Evolutionary conservation across 2,329 filamentous ascomycete species (phyloP), one percentile per base, ranked within the genome.

Genomic region (Exophiala calicioides): DNA sequence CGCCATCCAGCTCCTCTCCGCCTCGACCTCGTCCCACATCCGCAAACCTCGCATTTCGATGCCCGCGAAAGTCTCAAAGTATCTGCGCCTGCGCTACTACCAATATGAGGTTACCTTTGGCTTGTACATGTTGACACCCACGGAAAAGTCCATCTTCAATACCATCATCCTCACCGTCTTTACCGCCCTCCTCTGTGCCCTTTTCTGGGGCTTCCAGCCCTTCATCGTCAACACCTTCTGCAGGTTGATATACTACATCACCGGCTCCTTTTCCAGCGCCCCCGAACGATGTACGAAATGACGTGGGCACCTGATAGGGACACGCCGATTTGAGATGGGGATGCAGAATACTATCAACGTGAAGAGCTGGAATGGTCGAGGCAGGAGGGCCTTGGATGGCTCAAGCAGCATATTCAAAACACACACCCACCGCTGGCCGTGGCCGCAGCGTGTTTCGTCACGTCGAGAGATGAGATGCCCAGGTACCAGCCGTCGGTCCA

Each of bases 41-140:
- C 27, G 44, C n/a, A 49, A 49, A 19, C 44, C 40, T 1, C 46
- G 46, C 16, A 46, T 52, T 35, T 52, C 47, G 2, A 37, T 56
- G 44, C 38, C 49, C 16, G 24, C 35, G 9, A 58, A 57, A 32
- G 30, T 59, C 10, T 49, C 53, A 3, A 55, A 53, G 20, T 52
- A 59, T 26, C 78, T 97, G 59, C 84, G 89, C 69, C 81, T 90
- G 68, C 97, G 97, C 78, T 84, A 90, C 67, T 96, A 97, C 76
- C 93, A 96, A 75, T 90, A 97, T 67, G 93, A 98, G 74, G 91
- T 97, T 67, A 96, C 91, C n/a, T 94, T 95, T 70, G 85, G 87
- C 50, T 80, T 97, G 18, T 97, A 98, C 77, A 96, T 98, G 86
- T 85, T 96, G 63, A 96, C 90, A 30, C 87, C 90, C 1, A 88